Evolutionary conservation across 331 rosid species (phyloP), one percentile per base, ranked within the genome.

Genomic region (Rosa hybrid): DNA sequence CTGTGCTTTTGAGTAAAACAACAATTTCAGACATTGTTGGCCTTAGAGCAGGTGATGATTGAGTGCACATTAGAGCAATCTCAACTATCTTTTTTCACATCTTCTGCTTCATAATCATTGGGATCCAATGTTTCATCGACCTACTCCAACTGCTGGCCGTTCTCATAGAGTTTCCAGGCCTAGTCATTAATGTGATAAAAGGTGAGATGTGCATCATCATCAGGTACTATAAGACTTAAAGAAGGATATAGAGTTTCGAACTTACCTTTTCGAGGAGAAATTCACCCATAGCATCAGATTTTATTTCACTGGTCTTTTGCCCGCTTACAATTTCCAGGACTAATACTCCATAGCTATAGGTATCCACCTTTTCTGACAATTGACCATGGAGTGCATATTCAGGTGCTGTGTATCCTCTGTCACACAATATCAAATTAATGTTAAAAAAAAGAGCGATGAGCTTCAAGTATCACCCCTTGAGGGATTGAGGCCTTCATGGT

Each of bases 321-420:
- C 92, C 93, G 10, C 92, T 89, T 79, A 92, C 68, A 27, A 92
- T 89, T 87, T 92, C 97, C 48, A 92, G 84, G 53, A 90, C 83
- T 9, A 92, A 89, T n/a, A 92, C 87, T 4, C 97, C 97, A 83
- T 83, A 92, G 50, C 97, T 92, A 60, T 89, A 92, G 39, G 91
- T 83, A 54, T 92, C 94, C 8, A 77, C 97, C 80, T 90, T 92
- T 42, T 86, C 94, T 39, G 94, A 91, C 78, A 91, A 74, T 46
- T 92, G 94, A 10, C 94, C 97, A 34, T 89, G 94, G 23, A 90
- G 86, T 84, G 94, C 91, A 82, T 92, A 92, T 50, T 92, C 97
- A 0, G 94, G 97, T 73, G 97, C 92, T 18, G 87, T 88, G 80
- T 90, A 92, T 49, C 94, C 97, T 81, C 92, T 92, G 63, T 18